These are phyloP conservation scores for Candida mattraensis DNA, from an alignment of 805 yeast species.

Conservation along the genomic window DNA sequence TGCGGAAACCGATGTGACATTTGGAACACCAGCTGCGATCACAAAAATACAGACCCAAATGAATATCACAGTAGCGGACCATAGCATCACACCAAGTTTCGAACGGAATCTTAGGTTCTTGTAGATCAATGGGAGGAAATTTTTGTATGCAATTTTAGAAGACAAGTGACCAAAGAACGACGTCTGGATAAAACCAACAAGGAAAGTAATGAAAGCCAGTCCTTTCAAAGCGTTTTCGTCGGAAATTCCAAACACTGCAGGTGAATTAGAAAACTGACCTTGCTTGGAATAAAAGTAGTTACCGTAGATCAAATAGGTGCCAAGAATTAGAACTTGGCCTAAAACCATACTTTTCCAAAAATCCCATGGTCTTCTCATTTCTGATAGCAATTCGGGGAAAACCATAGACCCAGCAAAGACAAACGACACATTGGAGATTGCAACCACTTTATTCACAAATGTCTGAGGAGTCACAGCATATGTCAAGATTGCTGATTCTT, in stretches of 20 bases:
- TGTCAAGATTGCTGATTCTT: constrained; percentile 21
- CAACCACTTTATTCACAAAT: constrained; percentile 35
- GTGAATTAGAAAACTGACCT: constrained; percentile 45
- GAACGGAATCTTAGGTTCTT: constrained; percentile 35
- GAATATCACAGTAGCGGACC: constrained; percentile 15
- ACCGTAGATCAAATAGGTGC: constrained; percentile 42
- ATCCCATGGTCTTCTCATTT: constrained; percentile 48
- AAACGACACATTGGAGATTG: constrained; percentile 46
- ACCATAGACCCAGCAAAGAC: constrained; percentile 53
- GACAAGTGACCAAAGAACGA: constrained; percentile 48
- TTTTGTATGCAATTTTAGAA: constrained; percentile 43
- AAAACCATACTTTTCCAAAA: constrained; percentile 47
- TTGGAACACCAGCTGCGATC: constrained; percentile 29
- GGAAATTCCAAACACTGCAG: constrained; percentile 46
- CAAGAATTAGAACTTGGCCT: constrained; percentile 42
- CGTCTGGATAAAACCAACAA: constrained; percentile 43
- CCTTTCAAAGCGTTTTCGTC: constrained; percentile 31
- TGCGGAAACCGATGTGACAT: constrained; percentile 27
- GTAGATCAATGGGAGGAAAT: constrained; percentile 36
- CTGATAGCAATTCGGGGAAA: constrained; percentile 48
- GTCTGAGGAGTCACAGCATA: constrained; percentile 18
- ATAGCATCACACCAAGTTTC: constrained; percentile 29
- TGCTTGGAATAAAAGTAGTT: constrained; percentile 43
- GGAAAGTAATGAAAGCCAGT: constrained; percentile 39
- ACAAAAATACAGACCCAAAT: constrained; percentile 21